Conservation (phyloP, 2,329 filamentous ascomycete species). For the Huntiella omanensis region DNA sequence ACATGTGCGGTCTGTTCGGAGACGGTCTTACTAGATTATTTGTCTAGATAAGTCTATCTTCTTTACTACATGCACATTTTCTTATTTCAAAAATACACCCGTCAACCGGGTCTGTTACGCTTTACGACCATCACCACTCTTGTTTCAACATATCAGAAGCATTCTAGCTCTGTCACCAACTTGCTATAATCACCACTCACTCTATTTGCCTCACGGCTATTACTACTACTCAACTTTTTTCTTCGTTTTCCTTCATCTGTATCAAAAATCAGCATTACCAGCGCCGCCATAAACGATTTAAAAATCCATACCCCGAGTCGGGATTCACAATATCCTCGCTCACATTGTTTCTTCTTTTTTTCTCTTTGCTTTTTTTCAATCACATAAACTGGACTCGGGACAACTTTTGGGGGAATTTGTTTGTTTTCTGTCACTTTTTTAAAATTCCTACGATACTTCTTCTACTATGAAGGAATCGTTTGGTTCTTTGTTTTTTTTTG, state of each 20-base stretch:
- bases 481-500: not conserved
- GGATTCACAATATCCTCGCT: too few relatives aligned
- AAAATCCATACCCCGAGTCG: too few relatives aligned
- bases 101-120: slow-evolving; percentile 12
- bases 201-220: not conserved
- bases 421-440: not conserved
- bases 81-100: not conserved
- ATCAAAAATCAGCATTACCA: slow-evolving; percentile 10
- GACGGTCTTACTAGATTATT: slow-evolving; percentile 32
- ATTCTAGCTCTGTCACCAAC: not conserved
- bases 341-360: too few relatives aligned
- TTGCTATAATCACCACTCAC: slow-evolving; percentile 3
- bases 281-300: not conserved
- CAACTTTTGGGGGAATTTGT: not conserved
- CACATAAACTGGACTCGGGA: not conserved
- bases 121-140: slow-evolving; percentile 12
- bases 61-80: not conserved
- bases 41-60: slow-evolving; percentile 10
- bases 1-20: slow-evolving; percentile 45
- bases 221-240: not conserved
- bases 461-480: not conserved
- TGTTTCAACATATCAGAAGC: slow-evolving; percentile 10
- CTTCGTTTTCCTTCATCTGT: slow-evolving; percentile 3
- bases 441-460: not conserved
- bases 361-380: not conserved